Base-by-base conservation (phyloP, 2,329 filamentous ascomycete genomes). In the Apiospora marii region DNA sequence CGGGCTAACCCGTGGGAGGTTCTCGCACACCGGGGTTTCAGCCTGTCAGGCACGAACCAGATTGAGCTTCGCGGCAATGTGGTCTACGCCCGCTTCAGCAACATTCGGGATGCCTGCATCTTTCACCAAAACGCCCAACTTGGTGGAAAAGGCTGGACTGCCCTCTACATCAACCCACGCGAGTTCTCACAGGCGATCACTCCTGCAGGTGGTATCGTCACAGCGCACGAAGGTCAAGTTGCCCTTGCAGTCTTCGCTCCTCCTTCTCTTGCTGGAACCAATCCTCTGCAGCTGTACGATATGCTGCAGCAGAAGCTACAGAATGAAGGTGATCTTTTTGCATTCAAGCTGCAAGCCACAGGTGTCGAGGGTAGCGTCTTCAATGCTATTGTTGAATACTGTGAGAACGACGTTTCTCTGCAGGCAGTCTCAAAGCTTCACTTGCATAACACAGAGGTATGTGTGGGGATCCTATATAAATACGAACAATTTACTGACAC, bases 61-160 rank as follows among this genome's bases (percentile, higher is more conserved):
- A 74, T 86, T 1, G 79, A 83, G 22, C 73, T 79, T 4, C 76
- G 78, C 41, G 80, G 79, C 64, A 84, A 85, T 4, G 85, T 83
- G 68, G 84, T 90, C 43, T 88, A 86, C 72, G 81, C 91, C 34
- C 86, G 85, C 5, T 91, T 92, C 76, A 82, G 85, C 8, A 91
- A 93, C 76, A 87, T 92, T 69, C 86, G 89, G 69, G 90, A 92
- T 79, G 86, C 91, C 8, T 87, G 84, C 70, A 83, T 84, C 44
- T 85, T 87, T 10, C 83, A 86, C 72, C 82, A 85, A 16, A 87
- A 86, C 69, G 79, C 88, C 41, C 81, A 83, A 1, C 75, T 85
- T 24, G 80, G 83, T 46, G 82, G 83, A 67, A 48, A 44, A 19
- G 82, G 83, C 46, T 91, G 89, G 88, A 78, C 79, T 67, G 81